Evolutionary conservation across 192 early-diverging fungal species (phyloP).

Genomic region (Backusella parvicylindrica): DNA sequence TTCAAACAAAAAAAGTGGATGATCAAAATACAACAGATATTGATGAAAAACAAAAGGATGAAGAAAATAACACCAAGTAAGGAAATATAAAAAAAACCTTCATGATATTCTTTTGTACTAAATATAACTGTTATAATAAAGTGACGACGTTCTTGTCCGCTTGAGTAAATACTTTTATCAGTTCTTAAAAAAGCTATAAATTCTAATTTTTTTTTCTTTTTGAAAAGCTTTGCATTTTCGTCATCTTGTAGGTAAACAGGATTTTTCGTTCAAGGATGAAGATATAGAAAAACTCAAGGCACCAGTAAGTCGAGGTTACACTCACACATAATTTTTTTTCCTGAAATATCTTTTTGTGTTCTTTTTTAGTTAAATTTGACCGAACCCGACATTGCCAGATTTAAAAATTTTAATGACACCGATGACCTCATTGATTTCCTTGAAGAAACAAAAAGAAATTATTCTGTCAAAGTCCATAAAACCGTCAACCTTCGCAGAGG

Average conservation of each 20-base stretch:
- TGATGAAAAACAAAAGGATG: constrained; percentile 8
- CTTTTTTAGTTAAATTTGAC: constrained; percentile 16
- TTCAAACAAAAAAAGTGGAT: constrained; percentile 9
- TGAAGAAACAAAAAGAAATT: constrained; percentile 19
- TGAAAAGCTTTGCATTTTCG: constrained; percentile 29
- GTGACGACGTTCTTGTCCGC: not conserved
- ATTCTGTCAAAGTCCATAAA: constrained; percentile 34
- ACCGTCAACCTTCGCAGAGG: constrained; percentile 9
- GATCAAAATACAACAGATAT: constrained; percentile 1
- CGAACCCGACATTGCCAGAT: not conserved
- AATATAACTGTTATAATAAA: not conserved
- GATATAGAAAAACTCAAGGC: not conserved
- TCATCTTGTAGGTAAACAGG: constrained; percentile 30
- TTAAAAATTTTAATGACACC: constrained; percentile 14
- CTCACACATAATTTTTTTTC: not conserved
- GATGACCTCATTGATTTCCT: constrained; percentile 31
- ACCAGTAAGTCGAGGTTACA: not conserved
- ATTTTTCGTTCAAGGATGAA: constrained; percentile 13
- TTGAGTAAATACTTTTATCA: not conserved
- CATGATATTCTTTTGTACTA: not conserved
- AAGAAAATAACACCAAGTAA: not conserved
- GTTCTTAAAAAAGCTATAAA: not conserved
- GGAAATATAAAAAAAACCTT: not conserved
- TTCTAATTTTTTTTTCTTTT: not conserved
- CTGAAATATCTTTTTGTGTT: not conserved